Evolutionary conservation across 1,284 basidiomycete genomes (phyloP).

Genomic region (Cutaneotrichosporon sp.): DNA sequence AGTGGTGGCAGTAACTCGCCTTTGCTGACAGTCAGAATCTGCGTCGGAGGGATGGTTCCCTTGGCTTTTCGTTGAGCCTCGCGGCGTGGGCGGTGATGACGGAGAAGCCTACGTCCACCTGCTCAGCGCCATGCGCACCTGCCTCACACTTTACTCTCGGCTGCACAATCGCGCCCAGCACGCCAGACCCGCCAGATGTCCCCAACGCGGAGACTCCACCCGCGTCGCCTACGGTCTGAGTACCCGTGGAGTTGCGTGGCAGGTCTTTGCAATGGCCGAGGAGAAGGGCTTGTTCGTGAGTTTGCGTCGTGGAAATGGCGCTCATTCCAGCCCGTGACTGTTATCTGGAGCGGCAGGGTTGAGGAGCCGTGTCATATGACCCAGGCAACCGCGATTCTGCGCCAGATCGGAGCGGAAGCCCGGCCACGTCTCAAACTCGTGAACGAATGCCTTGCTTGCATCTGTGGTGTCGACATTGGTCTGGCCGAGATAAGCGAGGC

Average conservation of each 20-base stretch:
- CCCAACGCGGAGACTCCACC: not conserved
- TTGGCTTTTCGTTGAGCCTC: conserved; percentile 11
- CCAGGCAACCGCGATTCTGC: conserved; percentile 1
- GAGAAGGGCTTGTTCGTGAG: conserved; percentile 7
- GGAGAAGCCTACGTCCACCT: conserved; percentile 1
- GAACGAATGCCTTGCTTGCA: conserved; percentile 4
- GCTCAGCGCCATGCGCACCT: conserved; percentile 8
- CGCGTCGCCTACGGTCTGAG: conserved; percentile 3
- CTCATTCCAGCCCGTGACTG: conserved; percentile 5
- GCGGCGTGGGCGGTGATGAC: not conserved
- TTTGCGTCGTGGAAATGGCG: not conserved
- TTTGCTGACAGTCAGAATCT: conserved; percentile 1
- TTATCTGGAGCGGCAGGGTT: conserved; percentile 9
- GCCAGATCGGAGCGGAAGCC: conserved; percentile 6
- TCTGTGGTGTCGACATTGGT: not conserved
- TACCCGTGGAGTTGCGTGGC: conserved; percentile 6
- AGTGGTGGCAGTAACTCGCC: not conserved
- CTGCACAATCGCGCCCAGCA: not conserved
- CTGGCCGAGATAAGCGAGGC: not conserved
- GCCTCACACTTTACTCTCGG: conserved; percentile 5
- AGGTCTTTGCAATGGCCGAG: conserved; percentile 4
- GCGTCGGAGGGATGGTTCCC: conserved; percentile 10
- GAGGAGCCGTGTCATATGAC: conserved; percentile 3
- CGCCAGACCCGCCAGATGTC: not conserved
- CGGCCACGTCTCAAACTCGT: not conserved